Evolutionary conservation across 805 yeast species (phyloP), one percentile per base, ranked within the genome.

Genomic region (Cyberlindnera misumaiensis): DNA sequence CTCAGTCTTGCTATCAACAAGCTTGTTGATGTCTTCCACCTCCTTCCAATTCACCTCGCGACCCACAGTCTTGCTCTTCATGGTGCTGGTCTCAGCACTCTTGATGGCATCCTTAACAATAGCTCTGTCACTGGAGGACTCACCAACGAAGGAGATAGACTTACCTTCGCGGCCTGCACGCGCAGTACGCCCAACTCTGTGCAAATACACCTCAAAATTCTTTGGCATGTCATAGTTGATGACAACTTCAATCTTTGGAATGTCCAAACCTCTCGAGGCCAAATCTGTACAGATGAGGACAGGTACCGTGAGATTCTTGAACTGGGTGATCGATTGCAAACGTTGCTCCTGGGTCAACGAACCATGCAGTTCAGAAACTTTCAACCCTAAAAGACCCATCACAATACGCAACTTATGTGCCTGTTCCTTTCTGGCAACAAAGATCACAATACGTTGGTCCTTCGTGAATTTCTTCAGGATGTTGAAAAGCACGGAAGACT

Each of bases 191-290:
- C 98, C 98, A 43, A 93, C 96, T 70, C 98, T 83, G 65, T 93
- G 98, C 53, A 93, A 69, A 61, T 93, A 93, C 28, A 90, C 75
- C 48, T 93, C 98, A 54, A 84, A 81, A 24, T 84, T 71, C 60
- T 86, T 85, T 36, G 98, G 98, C 94, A 93, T 86, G 57, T 93
- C 98, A 61, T 72, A 93, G 64, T 93, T 93, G 55, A 93, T 75
- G 34, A 93, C 99, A 43, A 83, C 79, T 60, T 89, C 97, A 59
- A 93, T 89, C 64, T 90, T 90, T 45, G 97, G 97, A 56, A 93
- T 93, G 83, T 93, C 99, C 58, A 93, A 73, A 73, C 99, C 99
- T 77, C 99, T 84, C 22, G 98, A 90, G 2, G 98, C 98, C 60
- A 93, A 74, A 73, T 93, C 99, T 1, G 99, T 93, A 80, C 97